A percentile compares a stretch with the other conserved stretches of the same genome.
phyloP scores from a whole-genome alignment of 225 moss, liverwort and hornwort genomes.

The Lunularia cruciata region DNA sequence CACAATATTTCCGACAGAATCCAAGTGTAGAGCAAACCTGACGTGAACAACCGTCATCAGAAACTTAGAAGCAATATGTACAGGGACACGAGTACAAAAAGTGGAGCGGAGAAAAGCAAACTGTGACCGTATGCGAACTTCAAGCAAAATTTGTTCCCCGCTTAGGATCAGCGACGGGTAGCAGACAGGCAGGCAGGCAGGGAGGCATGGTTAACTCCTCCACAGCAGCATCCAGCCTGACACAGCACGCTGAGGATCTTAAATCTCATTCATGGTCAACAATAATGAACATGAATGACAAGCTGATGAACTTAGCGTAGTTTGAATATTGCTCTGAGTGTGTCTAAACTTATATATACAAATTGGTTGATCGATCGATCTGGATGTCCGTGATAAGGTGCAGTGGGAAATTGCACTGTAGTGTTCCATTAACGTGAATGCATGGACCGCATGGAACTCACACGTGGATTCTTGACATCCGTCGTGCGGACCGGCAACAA shows the following conservation, averaged over 20 bases:
- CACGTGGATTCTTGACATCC: not conserved
- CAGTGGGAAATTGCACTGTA: not conserved
- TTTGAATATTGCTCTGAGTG: not conserved
- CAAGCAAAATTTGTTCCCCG: not conserved
- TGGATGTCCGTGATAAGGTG: not conserved
- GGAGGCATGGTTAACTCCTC: not conserved
- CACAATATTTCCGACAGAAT: not conserved
- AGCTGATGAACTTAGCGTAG: not conserved
- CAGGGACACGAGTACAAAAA: not conserved
- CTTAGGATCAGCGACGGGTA: not conserved
- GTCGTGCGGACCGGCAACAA: not conserved
- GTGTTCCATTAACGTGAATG: conserved; percentile 1
- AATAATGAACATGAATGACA: not conserved
- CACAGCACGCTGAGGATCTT: not conserved
- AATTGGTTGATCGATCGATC: not conserved
- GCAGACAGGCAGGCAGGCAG: not conserved
- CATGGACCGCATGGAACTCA: not conserved
- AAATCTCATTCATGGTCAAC: not conserved
- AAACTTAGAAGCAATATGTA: not conserved
- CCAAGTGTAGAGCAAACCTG: no score
- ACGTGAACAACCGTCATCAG: no score
- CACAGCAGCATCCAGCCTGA: not conserved
- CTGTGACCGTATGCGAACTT: no score
- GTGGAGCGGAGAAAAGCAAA: not conserved
- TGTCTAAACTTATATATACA: not conserved